phyloP scores from a whole-genome alignment of 305 asterid species.

The Lippia alba region DNA sequence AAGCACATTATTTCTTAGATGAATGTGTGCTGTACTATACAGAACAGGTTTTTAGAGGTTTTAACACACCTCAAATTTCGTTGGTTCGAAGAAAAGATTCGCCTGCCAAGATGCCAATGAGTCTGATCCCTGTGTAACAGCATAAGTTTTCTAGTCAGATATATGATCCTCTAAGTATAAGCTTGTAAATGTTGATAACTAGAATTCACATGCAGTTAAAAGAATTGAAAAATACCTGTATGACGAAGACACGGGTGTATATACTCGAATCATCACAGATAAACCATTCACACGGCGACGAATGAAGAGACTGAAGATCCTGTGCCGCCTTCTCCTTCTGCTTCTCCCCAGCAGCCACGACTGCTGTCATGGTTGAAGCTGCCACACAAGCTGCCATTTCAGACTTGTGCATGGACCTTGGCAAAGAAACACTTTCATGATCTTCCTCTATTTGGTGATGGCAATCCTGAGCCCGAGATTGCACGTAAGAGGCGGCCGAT shows the following conservation, averaged over 20 bases:
- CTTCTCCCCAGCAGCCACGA: constrained; percentile 83
- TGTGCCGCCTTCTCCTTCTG: constrained; percentile 78
- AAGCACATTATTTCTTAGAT: constrained; percentile 8
- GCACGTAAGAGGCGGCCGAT: constrained; percentile 77
- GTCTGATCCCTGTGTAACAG: constrained; percentile 76
- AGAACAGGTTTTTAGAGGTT: not conserved
- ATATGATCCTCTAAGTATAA: not conserved
- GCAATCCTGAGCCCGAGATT: constrained; percentile 46
- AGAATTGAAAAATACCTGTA: constrained; percentile 58
- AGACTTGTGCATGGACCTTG: constrained; percentile 42
- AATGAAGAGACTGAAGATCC: constrained; percentile 83
- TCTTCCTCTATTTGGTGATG: constrained; percentile 32
- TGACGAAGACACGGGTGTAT: constrained; percentile 74
- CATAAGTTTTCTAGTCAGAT: not conserved
- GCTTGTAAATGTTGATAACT: not conserved
- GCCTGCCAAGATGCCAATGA: constrained; percentile 96
- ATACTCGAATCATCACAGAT: constrained; percentile 74
- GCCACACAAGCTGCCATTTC: constrained; percentile 83
- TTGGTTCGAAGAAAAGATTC: constrained; percentile 88
- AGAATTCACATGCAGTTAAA: not conserved
- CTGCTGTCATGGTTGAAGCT: constrained; percentile 91
- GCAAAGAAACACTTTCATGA: constrained; percentile 4
- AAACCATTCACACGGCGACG: constrained; percentile 91
- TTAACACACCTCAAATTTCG: constrained; percentile 70
- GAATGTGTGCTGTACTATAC: not conserved